phyloP scores from a whole-genome alignment of 2,329 filamentous ascomycete species.

The Cordyceps fumosorosea region DNA sequence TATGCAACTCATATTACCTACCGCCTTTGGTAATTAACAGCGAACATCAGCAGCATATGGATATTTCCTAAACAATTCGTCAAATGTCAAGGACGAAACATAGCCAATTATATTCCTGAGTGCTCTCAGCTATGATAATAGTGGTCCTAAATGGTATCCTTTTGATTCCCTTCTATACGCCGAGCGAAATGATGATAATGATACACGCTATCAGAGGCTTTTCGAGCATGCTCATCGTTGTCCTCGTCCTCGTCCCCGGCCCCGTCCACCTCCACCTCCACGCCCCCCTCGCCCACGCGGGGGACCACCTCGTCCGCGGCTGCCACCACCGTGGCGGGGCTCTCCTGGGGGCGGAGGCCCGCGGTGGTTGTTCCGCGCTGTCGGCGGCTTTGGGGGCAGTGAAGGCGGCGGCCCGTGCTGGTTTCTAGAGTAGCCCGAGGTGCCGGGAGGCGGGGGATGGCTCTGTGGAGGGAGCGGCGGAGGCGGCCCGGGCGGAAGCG shows the following conservation, averaged over 20 bases:
- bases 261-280: slow-evolving; percentile 20
- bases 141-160: not conserved
- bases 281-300: slow-evolving; percentile 20
- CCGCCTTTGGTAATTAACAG: not conserved
- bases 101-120: slow-evolving; percentile 5
- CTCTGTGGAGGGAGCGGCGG: slow-evolving; percentile 23
- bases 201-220: not conserved
- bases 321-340: not conserved
- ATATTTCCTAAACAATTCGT: not conserved
- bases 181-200: not conserved
- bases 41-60: not conserved
- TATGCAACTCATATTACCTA: not conserved
- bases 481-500: slow-evolving; percentile 33
- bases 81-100: not conserved
- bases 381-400: slow-evolving; percentile 10
- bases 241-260: slow-evolving; percentile 11
- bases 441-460: slow-evolving; percentile 21
- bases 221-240: not conserved
- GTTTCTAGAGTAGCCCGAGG: slow-evolving; percentile 14
- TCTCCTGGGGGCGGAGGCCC: slow-evolving; percentile 23
- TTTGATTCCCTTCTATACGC: not conserved
- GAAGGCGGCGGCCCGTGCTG: slow-evolving; percentile 14
- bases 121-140: slow-evolving; percentile 2
- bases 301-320: slow-evolving; percentile 1
- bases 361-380: slow-evolving; percentile 20